phyloP scores from a whole-genome alignment of 257 asterid species.

The Nicotiana benthamiana region DNA sequence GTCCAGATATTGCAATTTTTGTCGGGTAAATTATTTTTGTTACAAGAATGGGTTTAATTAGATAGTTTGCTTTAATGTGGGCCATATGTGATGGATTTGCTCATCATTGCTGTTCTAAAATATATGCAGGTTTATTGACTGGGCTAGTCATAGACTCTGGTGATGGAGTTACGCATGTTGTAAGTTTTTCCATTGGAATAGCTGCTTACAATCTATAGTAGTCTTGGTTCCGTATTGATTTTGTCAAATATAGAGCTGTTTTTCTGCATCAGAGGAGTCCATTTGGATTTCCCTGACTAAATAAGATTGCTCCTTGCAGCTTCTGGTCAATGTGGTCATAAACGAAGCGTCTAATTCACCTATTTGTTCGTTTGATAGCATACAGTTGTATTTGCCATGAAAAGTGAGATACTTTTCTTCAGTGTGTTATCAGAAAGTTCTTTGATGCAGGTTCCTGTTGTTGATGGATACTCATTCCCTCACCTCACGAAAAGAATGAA shows the following conservation, averaged over 20 bases:
- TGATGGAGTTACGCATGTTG: slow-evolving; percentile 99
- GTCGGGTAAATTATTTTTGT: background rate
- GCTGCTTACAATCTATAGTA: background rate
- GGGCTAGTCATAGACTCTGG: slow-evolving; percentile 96
- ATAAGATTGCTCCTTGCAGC: background rate
- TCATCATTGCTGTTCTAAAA: slow-evolving; percentile 18
- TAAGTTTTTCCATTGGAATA: slow-evolving; percentile 24
- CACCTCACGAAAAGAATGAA: slow-evolving; percentile 98
- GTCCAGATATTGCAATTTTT: background rate
- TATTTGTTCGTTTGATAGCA: background rate
- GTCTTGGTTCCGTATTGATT: slow-evolving; percentile 1
- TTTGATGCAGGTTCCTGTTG: slow-evolving; percentile 80
- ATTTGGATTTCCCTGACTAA: background rate
- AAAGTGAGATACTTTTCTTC: background rate
- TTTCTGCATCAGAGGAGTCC: background rate
- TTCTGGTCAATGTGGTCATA: background rate
- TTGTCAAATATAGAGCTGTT: background rate
- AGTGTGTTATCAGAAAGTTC: background rate
- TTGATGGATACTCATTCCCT: slow-evolving; percentile 97
- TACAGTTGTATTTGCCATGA: background rate
- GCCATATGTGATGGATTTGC: slow-evolving; percentile 12
- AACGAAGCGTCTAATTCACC: background rate
- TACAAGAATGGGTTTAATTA: slow-evolving; percentile 4
- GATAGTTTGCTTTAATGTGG: slow-evolving; percentile 4
- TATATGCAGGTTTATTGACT: slow-evolving; percentile 74